Evolutionary conservation across 352 stramenopile species (phyloP).

Genomic region (Blastocystis sp.): DNA sequence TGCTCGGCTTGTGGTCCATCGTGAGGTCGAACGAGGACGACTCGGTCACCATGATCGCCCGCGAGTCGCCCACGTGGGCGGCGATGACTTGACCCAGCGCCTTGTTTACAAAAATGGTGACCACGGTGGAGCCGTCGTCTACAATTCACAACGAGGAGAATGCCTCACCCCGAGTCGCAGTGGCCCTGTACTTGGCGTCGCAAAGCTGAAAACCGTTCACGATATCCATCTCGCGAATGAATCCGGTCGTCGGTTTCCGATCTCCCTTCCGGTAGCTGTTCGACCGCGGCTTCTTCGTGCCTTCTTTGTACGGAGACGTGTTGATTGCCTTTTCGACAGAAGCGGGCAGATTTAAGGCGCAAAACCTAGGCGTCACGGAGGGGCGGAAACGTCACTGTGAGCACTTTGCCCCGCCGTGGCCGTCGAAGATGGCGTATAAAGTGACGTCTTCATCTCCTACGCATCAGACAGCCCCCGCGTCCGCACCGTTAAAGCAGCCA

Average conservation of each 20-base stretch:
- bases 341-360: conserved; percentile 31
- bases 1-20: conserved; percentile 88
- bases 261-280: conserved; percentile 84
- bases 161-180: not conserved
- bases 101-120: conserved; percentile 82
- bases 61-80: conserved; percentile 87
- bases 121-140: conserved; percentile 87
- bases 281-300: conserved; percentile 82
- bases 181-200: not conserved
- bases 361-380: conserved; percentile 68
- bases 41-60: conserved; percentile 85
- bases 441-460: conserved; percentile 77
- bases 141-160: not conserved
- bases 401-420: conserved; percentile 86
- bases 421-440: conserved; percentile 91
- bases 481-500: conserved; percentile 11
- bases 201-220: conserved; percentile 65
- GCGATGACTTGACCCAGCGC: conserved; percentile 82
- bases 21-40: conserved; percentile 83
- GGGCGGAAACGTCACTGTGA: conserved; percentile 81
- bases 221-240: conserved; percentile 67
- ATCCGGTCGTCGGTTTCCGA: conserved; percentile 79
- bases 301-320: conserved; percentile 53
- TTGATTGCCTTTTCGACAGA: conserved; percentile 33
- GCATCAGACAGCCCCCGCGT: not conserved